These are phyloP conservation scores for Stemphylium vesicarium DNA, from an alignment of 2,329 filamentous ascomycete genomes.

Conservation along the genomic window DNA sequence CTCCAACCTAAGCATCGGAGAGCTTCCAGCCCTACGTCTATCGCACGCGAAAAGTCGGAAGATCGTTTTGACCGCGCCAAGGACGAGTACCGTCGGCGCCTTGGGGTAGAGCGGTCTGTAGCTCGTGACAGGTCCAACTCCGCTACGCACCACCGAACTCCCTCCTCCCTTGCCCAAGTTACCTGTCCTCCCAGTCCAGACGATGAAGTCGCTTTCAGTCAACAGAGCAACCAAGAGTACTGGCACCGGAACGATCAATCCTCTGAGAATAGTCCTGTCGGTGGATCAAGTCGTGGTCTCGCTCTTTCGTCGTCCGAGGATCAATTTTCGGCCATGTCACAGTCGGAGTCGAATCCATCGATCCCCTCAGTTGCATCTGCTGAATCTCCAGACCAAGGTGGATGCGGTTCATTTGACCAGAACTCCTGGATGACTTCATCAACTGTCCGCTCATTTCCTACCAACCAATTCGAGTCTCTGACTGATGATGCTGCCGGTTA, in stretches of 20 bases:
- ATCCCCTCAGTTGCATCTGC: slow-evolving; percentile 59
- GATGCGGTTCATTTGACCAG: slow-evolving; percentile 30
- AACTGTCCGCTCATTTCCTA: slow-evolving; percentile 47
- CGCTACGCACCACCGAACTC: slow-evolving; percentile 29
- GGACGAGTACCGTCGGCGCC: slow-evolving; percentile 48
- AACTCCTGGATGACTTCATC: slow-evolving; percentile 31
- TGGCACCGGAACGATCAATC: slow-evolving; percentile 40
- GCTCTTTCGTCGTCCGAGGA: slow-evolving; percentile 58
- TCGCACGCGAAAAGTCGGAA: slow-evolving; percentile 35
- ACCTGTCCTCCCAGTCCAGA: slow-evolving; percentile 58
- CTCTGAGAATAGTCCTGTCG: slow-evolving; percentile 51
- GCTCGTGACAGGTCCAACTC: slow-evolving; percentile 35
- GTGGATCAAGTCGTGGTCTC: slow-evolving; percentile 34
- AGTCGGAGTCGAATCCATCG: slow-evolving; percentile 58
- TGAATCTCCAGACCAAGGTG: slow-evolving; percentile 52
- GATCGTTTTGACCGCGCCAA: slow-evolving; percentile 47
- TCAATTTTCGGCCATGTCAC: slow-evolving; percentile 56
- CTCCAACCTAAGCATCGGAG: slow-evolving; percentile 2
- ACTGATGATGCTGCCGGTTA: slow-evolving; percentile 48
- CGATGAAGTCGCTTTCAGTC: slow-evolving; percentile 44
- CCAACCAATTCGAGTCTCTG: slow-evolving; percentile 36
- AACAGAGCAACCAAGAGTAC: slow-evolving; percentile 39
- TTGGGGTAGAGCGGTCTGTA: slow-evolving; percentile 38
- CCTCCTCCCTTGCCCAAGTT: slow-evolving; percentile 39
- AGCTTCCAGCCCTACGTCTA: slow-evolving; percentile 13